A percentile compares a stretch with the other conserved stretches of the same genome.
Evolutionary conservation across 768 basidiomycete genomes (phyloP).

Genomic region (Megacollybia marginata): DNA sequence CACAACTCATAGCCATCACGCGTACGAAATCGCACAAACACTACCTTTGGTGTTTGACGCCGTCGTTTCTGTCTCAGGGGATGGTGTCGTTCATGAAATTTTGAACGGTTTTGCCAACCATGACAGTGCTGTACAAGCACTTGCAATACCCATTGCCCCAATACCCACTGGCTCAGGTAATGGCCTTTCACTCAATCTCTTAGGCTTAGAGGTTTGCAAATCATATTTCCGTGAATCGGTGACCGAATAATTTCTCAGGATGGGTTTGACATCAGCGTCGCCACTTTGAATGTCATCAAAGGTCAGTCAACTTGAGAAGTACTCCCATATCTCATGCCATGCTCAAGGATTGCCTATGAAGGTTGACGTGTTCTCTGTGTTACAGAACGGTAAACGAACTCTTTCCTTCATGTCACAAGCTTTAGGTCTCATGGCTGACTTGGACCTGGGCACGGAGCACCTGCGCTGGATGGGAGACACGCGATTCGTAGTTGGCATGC

Average conservation of each 20-base stretch:
- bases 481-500: conserved; percentile 67
- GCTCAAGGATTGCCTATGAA: conserved; percentile 60
- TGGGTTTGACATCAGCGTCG: conserved; percentile 64
- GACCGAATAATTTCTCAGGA: conserved; percentile 29
- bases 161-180: conserved; percentile 84
- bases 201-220: conserved; percentile 52
- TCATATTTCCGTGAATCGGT: neutral
- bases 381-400: conserved; percentile 51
- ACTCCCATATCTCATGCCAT: neutral
- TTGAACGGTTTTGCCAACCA: conserved; percentile 77
- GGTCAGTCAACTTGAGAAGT: conserved; percentile 28
- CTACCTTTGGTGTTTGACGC: conserved; percentile 62
- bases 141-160: conserved; percentile 64
- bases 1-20: conserved; percentile 59
- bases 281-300: conserved; percentile 75
- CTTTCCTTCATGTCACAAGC: conserved; percentile 83
- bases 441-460: conserved; percentile 79
- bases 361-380: conserved; percentile 72
- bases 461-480: conserved; percentile 82
- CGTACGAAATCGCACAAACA: conserved; percentile 51
- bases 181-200: conserved; percentile 62
- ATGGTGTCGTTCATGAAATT: conserved; percentile 78
- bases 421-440: conserved; percentile 77
- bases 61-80: conserved; percentile 71
- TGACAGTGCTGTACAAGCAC: conserved; percentile 47